These are phyloP conservation scores for Mycena venus DNA, from an alignment of 768 basidiomycete genomes.

Conservation along the genomic window DNA sequence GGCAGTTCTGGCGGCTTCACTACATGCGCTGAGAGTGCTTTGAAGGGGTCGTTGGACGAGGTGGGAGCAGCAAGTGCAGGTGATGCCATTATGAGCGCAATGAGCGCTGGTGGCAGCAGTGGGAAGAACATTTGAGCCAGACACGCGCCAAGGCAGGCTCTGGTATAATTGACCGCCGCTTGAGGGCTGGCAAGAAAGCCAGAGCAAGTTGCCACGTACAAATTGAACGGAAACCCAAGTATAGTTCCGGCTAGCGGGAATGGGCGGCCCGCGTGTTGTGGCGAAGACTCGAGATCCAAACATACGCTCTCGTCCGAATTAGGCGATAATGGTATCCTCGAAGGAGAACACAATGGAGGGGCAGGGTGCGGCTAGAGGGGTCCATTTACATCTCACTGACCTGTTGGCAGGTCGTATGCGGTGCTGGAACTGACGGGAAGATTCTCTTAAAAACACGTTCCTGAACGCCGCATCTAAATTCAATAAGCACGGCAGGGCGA, in stretches of 20 bases:
- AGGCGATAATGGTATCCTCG: constrained; percentile 22
- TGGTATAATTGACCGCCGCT: constrained; percentile 4
- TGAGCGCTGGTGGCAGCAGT: constrained; percentile 17
- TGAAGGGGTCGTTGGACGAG: constrained; percentile 72
- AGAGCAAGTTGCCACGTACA: constrained; percentile 25
- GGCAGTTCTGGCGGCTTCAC: constrained; percentile 68
- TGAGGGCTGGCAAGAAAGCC: background rate
- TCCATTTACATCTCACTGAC: background rate
- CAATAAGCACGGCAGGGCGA: too few species aligned
- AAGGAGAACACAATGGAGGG: too few species aligned
- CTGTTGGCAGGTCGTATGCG: background rate
- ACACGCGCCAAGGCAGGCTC: background rate
- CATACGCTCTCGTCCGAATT: constrained; percentile 20
- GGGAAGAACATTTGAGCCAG: constrained; percentile 24
- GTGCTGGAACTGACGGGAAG: background rate
- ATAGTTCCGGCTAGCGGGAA: background rate
- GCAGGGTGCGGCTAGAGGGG: background rate
- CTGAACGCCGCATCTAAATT: too few species aligned
- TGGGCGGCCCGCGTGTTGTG: background rate
- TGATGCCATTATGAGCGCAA: constrained; percentile 26
- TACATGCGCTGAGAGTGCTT: constrained; percentile 62
- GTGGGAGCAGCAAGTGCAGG: constrained; percentile 47
- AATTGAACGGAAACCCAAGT: background rate
- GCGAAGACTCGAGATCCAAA: background rate
- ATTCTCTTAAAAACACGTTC: background rate